A percentile compares a stretch with the other conserved stretches of the same genome.
Conservation (phyloP, 1,284 basidiomycete genomes). For the Cutaneotrichosporon cutaneum region DNA sequence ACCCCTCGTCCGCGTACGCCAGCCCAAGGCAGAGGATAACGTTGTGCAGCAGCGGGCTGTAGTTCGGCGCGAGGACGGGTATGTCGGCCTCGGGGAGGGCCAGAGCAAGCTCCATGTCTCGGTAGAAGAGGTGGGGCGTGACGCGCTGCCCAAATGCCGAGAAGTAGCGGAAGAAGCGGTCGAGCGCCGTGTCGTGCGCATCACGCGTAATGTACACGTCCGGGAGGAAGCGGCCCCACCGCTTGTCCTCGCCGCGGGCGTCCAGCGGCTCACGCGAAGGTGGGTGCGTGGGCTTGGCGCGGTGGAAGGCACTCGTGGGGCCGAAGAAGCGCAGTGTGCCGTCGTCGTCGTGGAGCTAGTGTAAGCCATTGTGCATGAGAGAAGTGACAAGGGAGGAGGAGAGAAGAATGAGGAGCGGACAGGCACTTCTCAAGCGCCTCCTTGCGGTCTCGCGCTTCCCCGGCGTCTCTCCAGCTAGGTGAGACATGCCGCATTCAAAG, state of each 20-base stretch:
- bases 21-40: slow-evolving; percentile 62
- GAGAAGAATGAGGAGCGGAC: background rate
- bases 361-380: no score
- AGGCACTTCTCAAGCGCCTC: no score
- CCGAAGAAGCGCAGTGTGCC: slow-evolving; percentile 24
- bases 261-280: slow-evolving; percentile 10
- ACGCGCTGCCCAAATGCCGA: slow-evolving; percentile 25
- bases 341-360: slow-evolving; percentile 23
- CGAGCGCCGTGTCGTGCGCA: slow-evolving; percentile 30
- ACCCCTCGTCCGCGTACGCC: slow-evolving; percentile 61
- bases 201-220: slow-evolving; percentile 24
- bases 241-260: background rate
- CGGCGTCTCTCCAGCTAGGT: no score
- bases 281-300: slow-evolving; percentile 1
- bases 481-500: background rate
- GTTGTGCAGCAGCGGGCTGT: slow-evolving; percentile 71
- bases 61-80: slow-evolving; percentile 56
- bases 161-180: slow-evolving; percentile 38
- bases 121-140: slow-evolving; percentile 26
- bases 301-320: slow-evolving; percentile 22
- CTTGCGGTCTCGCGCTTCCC: no score
- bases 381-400: background rate
- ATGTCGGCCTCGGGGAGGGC: slow-evolving; percentile 45
- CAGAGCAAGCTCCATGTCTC: slow-evolving; percentile 25
- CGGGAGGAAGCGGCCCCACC: slow-evolving; percentile 15